These are phyloP conservation scores for Hypoxylon sp. DNA, from an alignment of 2,329 filamentous ascomycete species.

Conservation along the genomic window DNA sequence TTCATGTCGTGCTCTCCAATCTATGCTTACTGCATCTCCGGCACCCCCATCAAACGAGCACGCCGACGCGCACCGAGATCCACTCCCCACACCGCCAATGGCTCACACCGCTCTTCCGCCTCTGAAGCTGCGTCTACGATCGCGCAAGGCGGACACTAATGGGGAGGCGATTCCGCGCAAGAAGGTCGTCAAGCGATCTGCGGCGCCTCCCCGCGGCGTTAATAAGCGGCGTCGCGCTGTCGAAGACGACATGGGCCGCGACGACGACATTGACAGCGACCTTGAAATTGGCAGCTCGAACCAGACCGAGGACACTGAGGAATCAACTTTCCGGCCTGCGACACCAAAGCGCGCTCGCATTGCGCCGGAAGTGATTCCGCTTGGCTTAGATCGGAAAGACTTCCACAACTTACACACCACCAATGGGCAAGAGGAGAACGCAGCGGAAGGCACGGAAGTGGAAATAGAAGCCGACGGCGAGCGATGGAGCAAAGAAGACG, in stretches of 20 bases:
- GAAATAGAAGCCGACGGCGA: slow-evolving; percentile 63
- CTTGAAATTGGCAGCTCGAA: slow-evolving; percentile 52
- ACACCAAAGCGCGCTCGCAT: slow-evolving; percentile 74
- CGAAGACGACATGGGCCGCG: slow-evolving; percentile 64
- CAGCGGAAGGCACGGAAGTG: slow-evolving; percentile 57
- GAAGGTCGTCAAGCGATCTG: slow-evolving; percentile 67
- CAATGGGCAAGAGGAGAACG: slow-evolving; percentile 50
- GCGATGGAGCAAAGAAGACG: slow-evolving; percentile 74
- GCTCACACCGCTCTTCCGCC: slow-evolving; percentile 62
- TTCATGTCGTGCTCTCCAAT: slow-evolving; percentile 73
- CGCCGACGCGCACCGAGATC: slow-evolving; percentile 52
- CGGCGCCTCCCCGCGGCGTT: slow-evolving; percentile 59
- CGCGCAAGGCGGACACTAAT: slow-evolving; percentile 58
- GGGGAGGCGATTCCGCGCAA: slow-evolving; percentile 56
- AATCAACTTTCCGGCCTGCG: slow-evolving; percentile 56
- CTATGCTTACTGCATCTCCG: slow-evolving; percentile 65
- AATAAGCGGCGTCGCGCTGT: slow-evolving; percentile 68
- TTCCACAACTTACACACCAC: slow-evolving; percentile 66
- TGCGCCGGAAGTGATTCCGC: slow-evolving; percentile 71
- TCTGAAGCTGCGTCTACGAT: slow-evolving; percentile 69
- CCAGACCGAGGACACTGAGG: slow-evolving; percentile 44
- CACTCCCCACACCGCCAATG: slow-evolving; percentile 70
- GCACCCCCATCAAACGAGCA: slow-evolving; percentile 44
- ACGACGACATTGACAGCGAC: slow-evolving; percentile 58
- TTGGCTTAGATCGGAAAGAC: slow-evolving; percentile 71